Conservation (phyloP, 1,284 basidiomycete species). For the Ustilago trichophora region DNA sequence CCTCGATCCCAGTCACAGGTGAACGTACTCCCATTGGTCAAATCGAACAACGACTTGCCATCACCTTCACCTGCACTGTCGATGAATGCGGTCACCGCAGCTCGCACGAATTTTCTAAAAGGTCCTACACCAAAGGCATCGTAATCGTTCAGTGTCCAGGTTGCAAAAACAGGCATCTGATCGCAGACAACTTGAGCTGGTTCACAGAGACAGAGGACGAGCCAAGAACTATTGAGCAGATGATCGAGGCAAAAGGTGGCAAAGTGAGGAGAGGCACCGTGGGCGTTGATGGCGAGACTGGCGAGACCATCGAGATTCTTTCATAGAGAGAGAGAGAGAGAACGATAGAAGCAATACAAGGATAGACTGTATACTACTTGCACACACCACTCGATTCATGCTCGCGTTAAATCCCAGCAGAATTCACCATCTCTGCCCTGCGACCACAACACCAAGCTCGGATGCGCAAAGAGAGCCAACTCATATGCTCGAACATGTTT, state of each 20-base stretch:
- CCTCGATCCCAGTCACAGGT: slow-evolving; percentile 40
- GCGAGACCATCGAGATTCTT: slow-evolving; percentile 63
- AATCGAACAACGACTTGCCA: slow-evolving; percentile 55
- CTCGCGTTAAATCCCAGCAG: too few relatives aligned
- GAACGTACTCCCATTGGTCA: slow-evolving; percentile 44
- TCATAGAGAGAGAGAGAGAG: slow-evolving; percentile 13
- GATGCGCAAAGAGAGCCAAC: too few relatives aligned
- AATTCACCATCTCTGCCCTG: too few relatives aligned
- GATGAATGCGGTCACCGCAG: slow-evolving; percentile 79
- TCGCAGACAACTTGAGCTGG: slow-evolving; percentile 65
- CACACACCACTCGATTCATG: too few relatives aligned
- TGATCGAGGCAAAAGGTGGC: slow-evolving; percentile 61
- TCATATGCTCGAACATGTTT: too few relatives aligned
- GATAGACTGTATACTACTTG: too few relatives aligned
- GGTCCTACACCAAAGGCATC: slow-evolving; percentile 85
- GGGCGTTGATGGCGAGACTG: slow-evolving; percentile 46
- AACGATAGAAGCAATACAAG: too few relatives aligned
- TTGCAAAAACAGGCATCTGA: slow-evolving; percentile 78
- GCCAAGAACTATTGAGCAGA: slow-evolving; percentile 63
- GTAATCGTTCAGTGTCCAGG: slow-evolving; percentile 91
- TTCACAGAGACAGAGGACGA: slow-evolving; percentile 58
- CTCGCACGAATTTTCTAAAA: slow-evolving; percentile 85
- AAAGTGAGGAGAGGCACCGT: slow-evolving; percentile 52
- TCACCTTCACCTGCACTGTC: slow-evolving; percentile 63
- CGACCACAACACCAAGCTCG: too few relatives aligned